Percentiles rank a stretch among this genome's conserved stretches.
phyloP scores from a whole-genome alignment of 257 asterid species.

The Nyctanthes arbortristis region DNA sequence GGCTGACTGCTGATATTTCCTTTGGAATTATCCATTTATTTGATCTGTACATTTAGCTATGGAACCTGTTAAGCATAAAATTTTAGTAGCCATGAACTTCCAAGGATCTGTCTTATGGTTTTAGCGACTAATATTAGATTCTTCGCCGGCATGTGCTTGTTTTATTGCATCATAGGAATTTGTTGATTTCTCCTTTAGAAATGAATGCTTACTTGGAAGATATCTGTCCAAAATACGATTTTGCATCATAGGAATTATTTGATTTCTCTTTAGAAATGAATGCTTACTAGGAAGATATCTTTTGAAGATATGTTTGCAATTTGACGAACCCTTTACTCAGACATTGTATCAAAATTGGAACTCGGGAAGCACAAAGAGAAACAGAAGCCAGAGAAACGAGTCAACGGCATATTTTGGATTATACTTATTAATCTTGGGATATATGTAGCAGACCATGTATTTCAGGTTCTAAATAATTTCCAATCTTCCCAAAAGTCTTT shows the following conservation, averaged over 20 bases:
- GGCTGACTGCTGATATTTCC: not conserved
- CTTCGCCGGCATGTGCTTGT: not conserved
- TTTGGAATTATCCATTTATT: not conserved
- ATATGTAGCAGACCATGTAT: slow-evolving; percentile 77
- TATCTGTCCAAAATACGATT: slow-evolving; percentile 21
- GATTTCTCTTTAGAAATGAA: too few species aligned
- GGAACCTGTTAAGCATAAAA: not conserved
- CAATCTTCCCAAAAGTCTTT: not conserved
- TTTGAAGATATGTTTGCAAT: slow-evolving; percentile 27
- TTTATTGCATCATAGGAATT: not conserved
- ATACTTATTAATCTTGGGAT: slow-evolving; percentile 78
- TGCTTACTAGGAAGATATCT: too few species aligned
- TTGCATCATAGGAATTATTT: too few species aligned
- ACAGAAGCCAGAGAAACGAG: slow-evolving; percentile 68
- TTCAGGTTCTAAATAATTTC: slow-evolving; percentile 58
- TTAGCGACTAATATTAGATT: not conserved
- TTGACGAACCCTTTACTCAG: slow-evolving; percentile 57
- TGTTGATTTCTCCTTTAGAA: not conserved
- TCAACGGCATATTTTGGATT: slow-evolving; percentile 89
- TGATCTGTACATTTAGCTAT: too few species aligned
- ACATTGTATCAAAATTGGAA: slow-evolving; percentile 82
- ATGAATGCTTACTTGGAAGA: not conserved
- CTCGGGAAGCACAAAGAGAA: slow-evolving; percentile 59
- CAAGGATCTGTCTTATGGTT: not conserved
- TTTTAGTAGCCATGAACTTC: not conserved